Conservation (phyloP, 805 yeast genomes). For the Candida tibetensis region DNA sequence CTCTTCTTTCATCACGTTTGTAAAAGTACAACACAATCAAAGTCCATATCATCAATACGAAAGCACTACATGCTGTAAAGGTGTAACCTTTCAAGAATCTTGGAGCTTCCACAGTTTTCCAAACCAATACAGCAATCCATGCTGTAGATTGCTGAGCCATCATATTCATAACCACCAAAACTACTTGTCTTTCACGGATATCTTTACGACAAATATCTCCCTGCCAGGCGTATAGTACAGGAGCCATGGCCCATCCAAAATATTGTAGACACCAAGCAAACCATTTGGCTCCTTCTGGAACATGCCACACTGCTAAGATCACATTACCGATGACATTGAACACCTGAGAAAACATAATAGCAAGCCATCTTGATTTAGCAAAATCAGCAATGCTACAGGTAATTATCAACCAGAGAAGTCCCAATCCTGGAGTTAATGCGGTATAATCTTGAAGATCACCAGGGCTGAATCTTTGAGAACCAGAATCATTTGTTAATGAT, state of each 20-base stretch:
- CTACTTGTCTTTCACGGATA: constrained; percentile 53
- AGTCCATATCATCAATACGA: constrained; percentile 47
- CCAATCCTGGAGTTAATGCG: constrained; percentile 47
- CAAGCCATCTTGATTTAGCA: constrained; percentile 49
- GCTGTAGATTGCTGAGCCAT: constrained; percentile 55
- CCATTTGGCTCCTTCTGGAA: constrained; percentile 59
- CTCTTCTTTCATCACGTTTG: constrained; percentile 30
- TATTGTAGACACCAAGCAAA: constrained; percentile 59
- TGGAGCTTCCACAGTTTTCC: constrained; percentile 61
- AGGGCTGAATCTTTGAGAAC: constrained; percentile 21
- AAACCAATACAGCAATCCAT: constrained; percentile 49
- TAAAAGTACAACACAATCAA: constrained; percentile 49
- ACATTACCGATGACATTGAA: constrained; percentile 55
- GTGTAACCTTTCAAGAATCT: constrained; percentile 52
- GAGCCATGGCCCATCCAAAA: constrained; percentile 62
- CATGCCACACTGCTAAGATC: constrained; percentile 58
- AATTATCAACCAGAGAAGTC: constrained; percentile 37
- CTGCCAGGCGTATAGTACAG: constrained; percentile 57
- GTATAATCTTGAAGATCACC: constrained; percentile 38
- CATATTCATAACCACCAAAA: constrained; percentile 55
- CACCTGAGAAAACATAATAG: constrained; percentile 50
- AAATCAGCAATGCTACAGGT: constrained; percentile 39
- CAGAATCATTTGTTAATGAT: constrained; percentile 9
- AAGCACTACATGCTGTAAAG: constrained; percentile 47
- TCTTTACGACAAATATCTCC: constrained; percentile 58